Base-by-base conservation (phyloP, 2,329 filamentous ascomycete genomes). In the Fusarium tjaetaba region DNA sequence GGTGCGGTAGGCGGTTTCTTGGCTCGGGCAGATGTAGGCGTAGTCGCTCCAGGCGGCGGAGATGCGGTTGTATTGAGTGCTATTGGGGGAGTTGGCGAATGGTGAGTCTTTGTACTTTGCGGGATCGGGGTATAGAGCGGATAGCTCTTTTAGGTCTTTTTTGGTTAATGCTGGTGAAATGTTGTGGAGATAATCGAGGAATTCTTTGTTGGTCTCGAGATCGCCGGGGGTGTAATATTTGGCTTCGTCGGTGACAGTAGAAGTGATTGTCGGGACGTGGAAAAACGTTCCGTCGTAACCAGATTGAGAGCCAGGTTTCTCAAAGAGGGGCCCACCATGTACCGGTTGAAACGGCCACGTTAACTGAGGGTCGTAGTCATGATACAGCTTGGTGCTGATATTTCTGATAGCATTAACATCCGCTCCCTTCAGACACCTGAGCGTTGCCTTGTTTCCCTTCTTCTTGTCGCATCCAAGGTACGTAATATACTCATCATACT, bases 311-410 rank as follows among this genome's bases (percentile, higher is more conserved):
- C 85, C 86, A 10, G 82, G 80, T 61, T 86, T 86, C 71, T 87
- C 85, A 7, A 87, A 79, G 1, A 87, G 64, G 0, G 83, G 83
- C 0, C 85, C 85, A 0, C 84, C 84, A 1, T 85, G 84, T 0
- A 83, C 82, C 2, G 86, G 86, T 57, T 87, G 86, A 76, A 85
- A 87, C 0, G 86, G 85, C 85, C 85, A 87, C 0, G 84, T 86
- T 32, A 85, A 77, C 42, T 80, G 81, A 22, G 81, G 80, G 9
- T 83, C 76, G 8, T 82, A 82, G 0, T 82, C 79, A 5, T 79
- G 74, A 62, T 82, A 86, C 6, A 86, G 61, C 26, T 80, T 80
- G 1, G 80, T 79, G 41, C 83, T 85, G 24, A 83, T 81, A 63
- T 79, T 72, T 14, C 78, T 65, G 42, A 87, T 84, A 4, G 79